Evolutionary conservation across 163 green algal species (phyloP).

Genomic region (Scenedesmus sp.): DNA sequence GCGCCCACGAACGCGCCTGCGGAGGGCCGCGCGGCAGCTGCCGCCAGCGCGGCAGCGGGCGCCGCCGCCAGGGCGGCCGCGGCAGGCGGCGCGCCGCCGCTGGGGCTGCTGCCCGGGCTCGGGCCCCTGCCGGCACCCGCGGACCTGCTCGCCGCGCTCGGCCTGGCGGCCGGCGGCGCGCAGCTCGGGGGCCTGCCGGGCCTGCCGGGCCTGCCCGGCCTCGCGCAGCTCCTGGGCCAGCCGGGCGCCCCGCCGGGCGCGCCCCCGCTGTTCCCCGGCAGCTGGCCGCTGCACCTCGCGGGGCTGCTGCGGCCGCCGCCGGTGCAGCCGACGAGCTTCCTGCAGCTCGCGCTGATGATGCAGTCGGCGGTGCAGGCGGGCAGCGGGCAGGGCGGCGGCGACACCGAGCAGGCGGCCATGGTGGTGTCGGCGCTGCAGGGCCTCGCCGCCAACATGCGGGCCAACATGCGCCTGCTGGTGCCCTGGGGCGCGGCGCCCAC

Average conservation of each 20-base stretch:
- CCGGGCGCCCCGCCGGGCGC: background rate
- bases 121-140: background rate
- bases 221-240: no score
- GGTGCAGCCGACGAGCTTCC: constrained; percentile 17
- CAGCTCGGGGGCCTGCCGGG: background rate
- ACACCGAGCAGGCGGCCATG: constrained; percentile 29
- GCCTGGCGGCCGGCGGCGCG: background rate
- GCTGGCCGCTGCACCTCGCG: constrained; percentile 27
- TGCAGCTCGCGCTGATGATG: constrained; percentile 41
- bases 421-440: constrained; percentile 27
- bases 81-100: background rate
- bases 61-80: background rate
- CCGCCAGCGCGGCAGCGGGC: background rate
- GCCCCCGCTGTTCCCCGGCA: constrained; percentile 5
- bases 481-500: background rate
- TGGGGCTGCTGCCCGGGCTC: background rate
- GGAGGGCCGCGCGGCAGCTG: background rate
- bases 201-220: no score
- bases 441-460: background rate
- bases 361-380: constrained; percentile 17
- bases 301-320: constrained; percentile 24
- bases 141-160: constrained; percentile 8
- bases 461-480: constrained; percentile 37
- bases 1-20: background rate
- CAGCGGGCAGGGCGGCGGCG: background rate